Percentiles rank a stretch among this genome's conserved stretches.
Evolutionary conservation across 129 eudicot species (phyloP).

Genomic region (Lonicera japonica): DNA sequence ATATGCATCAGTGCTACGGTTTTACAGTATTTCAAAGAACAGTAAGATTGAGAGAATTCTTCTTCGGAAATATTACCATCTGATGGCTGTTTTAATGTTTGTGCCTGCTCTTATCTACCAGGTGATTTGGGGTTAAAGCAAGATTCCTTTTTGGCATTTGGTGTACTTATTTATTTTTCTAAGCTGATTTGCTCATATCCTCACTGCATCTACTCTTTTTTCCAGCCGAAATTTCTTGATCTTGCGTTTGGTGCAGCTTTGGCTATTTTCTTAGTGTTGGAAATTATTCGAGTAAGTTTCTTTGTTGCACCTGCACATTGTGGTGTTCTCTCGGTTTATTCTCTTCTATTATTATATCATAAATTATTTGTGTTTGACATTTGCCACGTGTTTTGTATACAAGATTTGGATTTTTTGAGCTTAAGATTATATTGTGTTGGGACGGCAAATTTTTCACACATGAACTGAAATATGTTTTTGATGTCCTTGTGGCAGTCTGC

Average conservation of each 20-base stretch:
- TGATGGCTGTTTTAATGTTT: slow-evolving; percentile 86
- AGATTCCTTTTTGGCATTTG: neutral
- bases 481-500: too few species aligned
- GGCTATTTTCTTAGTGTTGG: slow-evolving; percentile 70
- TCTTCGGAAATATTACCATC: slow-evolving; percentile 94
- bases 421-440: too few species aligned
- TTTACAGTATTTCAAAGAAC: slow-evolving; percentile 73
- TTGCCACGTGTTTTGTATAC: neutral
- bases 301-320: slow-evolving; percentile 8
- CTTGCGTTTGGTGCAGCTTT: slow-evolving; percentile 97
- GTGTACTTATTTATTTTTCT: neutral
- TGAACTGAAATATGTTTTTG: too few species aligned
- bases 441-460: too few species aligned
- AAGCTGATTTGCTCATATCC: slow-evolving; percentile 10
- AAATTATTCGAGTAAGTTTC: slow-evolving; percentile 82
- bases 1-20: slow-evolving; percentile 56
- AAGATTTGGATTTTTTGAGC: too few species aligned
- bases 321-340: neutral
- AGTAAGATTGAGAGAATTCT: slow-evolving; percentile 93
- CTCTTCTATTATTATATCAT: neutral
- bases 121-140: slow-evolving; percentile 32
- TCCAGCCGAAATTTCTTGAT: slow-evolving; percentile 80
- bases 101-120: slow-evolving; percentile 89
- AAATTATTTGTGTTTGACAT: neutral
- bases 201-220: neutral